Conservation (phyloP, 306 rosid genomes). For the Sesbania bispinosa region DNA sequence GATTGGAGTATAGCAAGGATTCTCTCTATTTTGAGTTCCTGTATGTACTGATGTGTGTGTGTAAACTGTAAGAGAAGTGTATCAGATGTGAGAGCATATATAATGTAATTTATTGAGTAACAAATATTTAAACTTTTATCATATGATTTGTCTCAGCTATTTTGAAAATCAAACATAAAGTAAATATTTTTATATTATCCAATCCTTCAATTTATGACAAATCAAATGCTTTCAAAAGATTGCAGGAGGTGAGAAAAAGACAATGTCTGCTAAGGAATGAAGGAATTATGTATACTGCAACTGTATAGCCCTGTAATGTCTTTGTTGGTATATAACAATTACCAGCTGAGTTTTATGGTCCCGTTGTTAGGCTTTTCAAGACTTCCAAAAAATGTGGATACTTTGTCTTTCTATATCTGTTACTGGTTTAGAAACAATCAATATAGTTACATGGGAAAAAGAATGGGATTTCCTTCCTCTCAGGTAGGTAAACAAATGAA, state of each 20-base stretch:
- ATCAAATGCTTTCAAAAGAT: background rate
- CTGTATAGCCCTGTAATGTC: constrained; percentile 9
- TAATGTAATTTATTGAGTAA: background rate
- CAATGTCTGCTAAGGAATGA: background rate
- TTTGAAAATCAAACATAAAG: background rate
- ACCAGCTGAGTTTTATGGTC: background rate
- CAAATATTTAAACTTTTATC: background rate
- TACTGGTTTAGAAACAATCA: constrained; percentile 14
- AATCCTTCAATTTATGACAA: background rate
- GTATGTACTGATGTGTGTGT: too few species aligned
- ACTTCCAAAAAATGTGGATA: background rate
- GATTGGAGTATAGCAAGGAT: background rate
- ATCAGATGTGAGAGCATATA: too few species aligned
- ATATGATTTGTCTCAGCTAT: background rate
- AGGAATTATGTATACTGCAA: background rate
- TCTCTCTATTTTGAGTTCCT: background rate
- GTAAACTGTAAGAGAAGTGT: too few species aligned
- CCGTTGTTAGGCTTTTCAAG: background rate
- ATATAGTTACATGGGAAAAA: constrained; percentile 29
- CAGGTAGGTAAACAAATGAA: constrained; percentile 14
- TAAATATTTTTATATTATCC: background rate
- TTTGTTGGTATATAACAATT: constrained; percentile 1
- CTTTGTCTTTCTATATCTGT: background rate
- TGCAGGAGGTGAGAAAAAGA: background rate
- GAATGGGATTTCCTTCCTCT: constrained; percentile 12